A percentile compares a stretch with the other conserved stretches of the same genome.
Evolutionary conservation across 1,284 basidiomycete species (phyloP).

Genomic region (Sparassis latifolia): DNA sequence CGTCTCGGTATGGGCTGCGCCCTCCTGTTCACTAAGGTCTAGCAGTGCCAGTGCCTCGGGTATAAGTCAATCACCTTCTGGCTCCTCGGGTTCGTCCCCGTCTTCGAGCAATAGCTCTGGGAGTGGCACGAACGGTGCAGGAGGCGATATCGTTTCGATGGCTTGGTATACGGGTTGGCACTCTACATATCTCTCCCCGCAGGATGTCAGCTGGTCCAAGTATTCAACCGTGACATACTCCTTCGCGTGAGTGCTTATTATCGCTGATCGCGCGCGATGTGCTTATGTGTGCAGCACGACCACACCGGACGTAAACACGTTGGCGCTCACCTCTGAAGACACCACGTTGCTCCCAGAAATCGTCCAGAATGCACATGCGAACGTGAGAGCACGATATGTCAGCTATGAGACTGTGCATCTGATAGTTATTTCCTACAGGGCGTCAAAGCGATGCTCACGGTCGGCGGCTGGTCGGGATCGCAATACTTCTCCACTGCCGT

Average conservation of each 20-base stretch:
- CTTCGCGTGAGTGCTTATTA: slow-evolving; percentile 43
- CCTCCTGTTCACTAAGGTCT: slow-evolving; percentile 21
- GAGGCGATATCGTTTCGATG: slow-evolving; percentile 30
- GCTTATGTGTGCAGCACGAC: slow-evolving; percentile 28
- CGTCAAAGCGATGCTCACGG: slow-evolving; percentile 70
- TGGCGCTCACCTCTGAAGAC: slow-evolving; percentile 39
- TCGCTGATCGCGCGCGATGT: background rate
- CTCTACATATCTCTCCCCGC: slow-evolving; percentile 17
- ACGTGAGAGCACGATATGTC: slow-evolving; percentile 33
- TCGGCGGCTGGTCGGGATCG: slow-evolving; percentile 87
- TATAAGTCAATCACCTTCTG: background rate
- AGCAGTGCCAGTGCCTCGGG: slow-evolving; percentile 7
- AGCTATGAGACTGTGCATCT: slow-evolving; percentile 1
- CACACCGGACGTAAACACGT: slow-evolving; percentile 34
- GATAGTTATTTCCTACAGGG: slow-evolving; percentile 26
- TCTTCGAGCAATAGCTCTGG: background rate
- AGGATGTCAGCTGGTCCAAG: slow-evolving; percentile 46
- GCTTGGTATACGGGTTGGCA: slow-evolving; percentile 59
- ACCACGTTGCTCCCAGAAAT: slow-evolving; percentile 41
- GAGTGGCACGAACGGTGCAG: background rate
- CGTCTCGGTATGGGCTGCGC: slow-evolving; percentile 24
- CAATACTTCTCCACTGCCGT: slow-evolving; percentile 73
- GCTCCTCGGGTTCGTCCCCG: background rate
- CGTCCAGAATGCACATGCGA: slow-evolving; percentile 44
- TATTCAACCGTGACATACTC: slow-evolving; percentile 51